Evolutionary conservation across 306 rosid species (phyloP).

Genomic region (Ammopiptanthus mongolicus): DNA sequence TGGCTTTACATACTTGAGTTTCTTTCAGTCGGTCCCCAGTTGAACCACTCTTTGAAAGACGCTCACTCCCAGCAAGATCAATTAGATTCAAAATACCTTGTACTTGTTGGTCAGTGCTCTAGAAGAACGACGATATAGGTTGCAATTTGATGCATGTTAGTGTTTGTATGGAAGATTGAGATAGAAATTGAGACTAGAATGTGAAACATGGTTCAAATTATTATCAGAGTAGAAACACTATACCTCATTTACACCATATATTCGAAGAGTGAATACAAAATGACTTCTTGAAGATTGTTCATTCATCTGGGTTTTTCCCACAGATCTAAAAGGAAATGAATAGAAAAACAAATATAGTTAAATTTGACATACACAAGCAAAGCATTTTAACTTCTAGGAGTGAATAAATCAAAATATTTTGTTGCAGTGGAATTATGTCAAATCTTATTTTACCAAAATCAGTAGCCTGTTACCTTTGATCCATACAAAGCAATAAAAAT

Average conservation of each 20-base stretch:
- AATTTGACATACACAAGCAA: not conserved
- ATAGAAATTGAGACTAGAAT: not conserved
- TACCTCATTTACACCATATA: slow-evolving; percentile 92
- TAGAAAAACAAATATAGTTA: not conserved
- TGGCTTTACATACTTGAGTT: slow-evolving; percentile 66
- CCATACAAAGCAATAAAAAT: not conserved
- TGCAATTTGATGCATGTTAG: not conserved
- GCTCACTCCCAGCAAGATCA: slow-evolving; percentile 99
- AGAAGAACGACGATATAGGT: slow-evolving; percentile 5
- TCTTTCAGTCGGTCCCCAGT: slow-evolving; percentile 91
- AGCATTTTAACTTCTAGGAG: not conserved
- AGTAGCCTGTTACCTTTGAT: not conserved
- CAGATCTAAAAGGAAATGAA: slow-evolving; percentile 53
- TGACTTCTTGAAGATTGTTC: slow-evolving; percentile 98
- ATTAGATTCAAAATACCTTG: slow-evolving; percentile 91
- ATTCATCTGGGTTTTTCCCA: slow-evolving; percentile 96
- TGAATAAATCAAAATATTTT: not conserved
- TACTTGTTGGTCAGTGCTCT: slow-evolving; percentile 97
- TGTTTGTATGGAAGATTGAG: not conserved
- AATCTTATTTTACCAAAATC: not conserved
- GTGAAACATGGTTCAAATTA: not conserved
- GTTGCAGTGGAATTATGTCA: not conserved
- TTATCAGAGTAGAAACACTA: not conserved
- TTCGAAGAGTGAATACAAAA: slow-evolving; percentile 91
- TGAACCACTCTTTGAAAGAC: slow-evolving; percentile 94